Base-by-base conservation (phyloP, 345 rosid species). In the Carallia pectinifolia region DNA sequence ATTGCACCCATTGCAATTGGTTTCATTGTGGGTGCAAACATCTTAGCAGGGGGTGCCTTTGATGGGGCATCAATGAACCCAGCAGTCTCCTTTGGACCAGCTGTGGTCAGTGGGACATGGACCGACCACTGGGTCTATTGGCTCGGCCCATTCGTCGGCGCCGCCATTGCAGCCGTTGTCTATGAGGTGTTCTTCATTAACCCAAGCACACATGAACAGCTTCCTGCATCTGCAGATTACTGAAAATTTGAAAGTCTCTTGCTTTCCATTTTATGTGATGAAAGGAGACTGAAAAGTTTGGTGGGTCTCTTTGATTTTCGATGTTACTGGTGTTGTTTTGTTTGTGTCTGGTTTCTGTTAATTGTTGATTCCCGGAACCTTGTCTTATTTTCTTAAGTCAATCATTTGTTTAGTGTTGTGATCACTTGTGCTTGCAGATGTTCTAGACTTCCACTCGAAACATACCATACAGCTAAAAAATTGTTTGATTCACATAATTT, bases 51-150 rank as follows among this genome's bases (percentile, higher is more conserved):
- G 7, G 81, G 81, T 58, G 81, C 81, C 6, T 77, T 77, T 29
- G 77, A 77, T 58, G 81, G 81, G 23, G 77, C 77, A 16, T 77
- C 81, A 55, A 77, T 77, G 77, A 72, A 77, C 71, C 81, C 81
- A n/a, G 77, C 71, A 2, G 77, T 77, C 19, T 77, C 77, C 2
- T 72, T 77, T 1, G 77, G 81, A 52, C 81, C 77, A 13, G 77
- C 81, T 4, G 77, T 77, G 23, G 77, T 77, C 2, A 77, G 77
- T 62, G 72, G 81, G 81, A 63, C 81, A 23, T 72, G 81, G 81
- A 55, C 23, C 62, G 64, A 19, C 71, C 81, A 77, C 71, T 77
- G 81, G 81, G 81, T 77, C 40, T 77, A 77, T 40, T 77, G 74
- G 81, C 77, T 77, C 27, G 81, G 74, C 8, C 81, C 81, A 19